These are phyloP conservation scores for Yamadazyma triangularis DNA, from an alignment of 1,139 yeast genomes.

Conservation along the genomic window DNA sequence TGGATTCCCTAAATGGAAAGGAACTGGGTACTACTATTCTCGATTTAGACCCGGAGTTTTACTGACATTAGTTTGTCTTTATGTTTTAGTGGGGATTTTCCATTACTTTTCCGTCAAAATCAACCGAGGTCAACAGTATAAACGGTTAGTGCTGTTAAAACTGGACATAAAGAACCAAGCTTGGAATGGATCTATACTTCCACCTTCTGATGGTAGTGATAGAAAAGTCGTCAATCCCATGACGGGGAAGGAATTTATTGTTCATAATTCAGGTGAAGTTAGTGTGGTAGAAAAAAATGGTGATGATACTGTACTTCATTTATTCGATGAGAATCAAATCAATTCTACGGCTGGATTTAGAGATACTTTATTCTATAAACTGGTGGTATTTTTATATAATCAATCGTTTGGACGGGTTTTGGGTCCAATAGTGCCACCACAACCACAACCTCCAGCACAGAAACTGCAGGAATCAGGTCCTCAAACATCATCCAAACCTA, in stretches of 20 bases:
- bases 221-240: conserved; percentile 30
- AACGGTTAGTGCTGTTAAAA: conserved; percentile 51
- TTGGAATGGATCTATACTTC: conserved; percentile 50
- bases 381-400: conserved; percentile 47
- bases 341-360: conserved; percentile 39
- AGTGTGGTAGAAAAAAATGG: conserved; percentile 54
- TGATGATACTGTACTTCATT: conserved; percentile 25
- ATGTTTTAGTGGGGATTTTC: conserved; percentile 46
- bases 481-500: conserved; percentile 7
- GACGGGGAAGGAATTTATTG: conserved; percentile 55
- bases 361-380: conserved; percentile 51
- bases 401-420: conserved; percentile 34
- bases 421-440: conserved; percentile 17
- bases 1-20: conserved; percentile 85
- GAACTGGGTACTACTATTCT: conserved; percentile 47
- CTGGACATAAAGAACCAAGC: conserved; percentile 53
- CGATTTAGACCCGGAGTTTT: conserved; percentile 59
- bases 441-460: conserved; percentile 12
- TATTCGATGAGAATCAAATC: conserved; percentile 38
- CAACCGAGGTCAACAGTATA: conserved; percentile 56
- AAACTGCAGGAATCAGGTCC: conserved; percentile 3
- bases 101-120: conserved; percentile 57
- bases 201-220: conserved; percentile 46
- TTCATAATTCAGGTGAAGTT: conserved; percentile 68
- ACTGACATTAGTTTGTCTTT: conserved; percentile 48